These are phyloP conservation scores for Paecilomyces formosus DNA, from an alignment of 2,329 filamentous ascomycete genomes.

Conservation along the genomic window DNA sequence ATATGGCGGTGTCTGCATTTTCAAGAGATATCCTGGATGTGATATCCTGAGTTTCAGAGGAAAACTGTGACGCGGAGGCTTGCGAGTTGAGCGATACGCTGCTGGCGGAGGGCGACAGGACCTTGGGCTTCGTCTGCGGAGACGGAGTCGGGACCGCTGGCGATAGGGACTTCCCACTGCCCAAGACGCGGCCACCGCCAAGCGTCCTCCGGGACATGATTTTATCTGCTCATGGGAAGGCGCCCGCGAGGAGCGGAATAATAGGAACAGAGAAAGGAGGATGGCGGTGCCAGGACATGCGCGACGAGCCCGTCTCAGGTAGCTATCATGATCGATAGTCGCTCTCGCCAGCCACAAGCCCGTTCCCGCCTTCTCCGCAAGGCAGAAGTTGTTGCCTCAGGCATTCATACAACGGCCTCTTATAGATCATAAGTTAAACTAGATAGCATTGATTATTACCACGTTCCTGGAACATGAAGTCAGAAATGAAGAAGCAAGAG, in stretches of 20 bases:
- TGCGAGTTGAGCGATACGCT: constrained; percentile 71
- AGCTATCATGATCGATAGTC: background rate
- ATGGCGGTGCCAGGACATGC: constrained; percentile 3
- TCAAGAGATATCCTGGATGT: constrained; percentile 71
- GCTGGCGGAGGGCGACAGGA: constrained; percentile 60
- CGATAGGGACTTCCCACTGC: constrained; percentile 74
- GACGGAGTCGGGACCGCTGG: constrained; percentile 47
- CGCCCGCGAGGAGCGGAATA: constrained; percentile 8
- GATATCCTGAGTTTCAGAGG: constrained; percentile 68
- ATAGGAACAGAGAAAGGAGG: background rate
- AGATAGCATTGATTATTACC: no score
- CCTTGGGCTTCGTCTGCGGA: constrained; percentile 32
- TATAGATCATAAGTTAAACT: no score
- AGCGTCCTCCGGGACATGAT: constrained; percentile 78
- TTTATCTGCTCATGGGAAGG: constrained; percentile 29
- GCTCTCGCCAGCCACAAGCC: background rate
- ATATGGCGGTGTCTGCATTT: constrained; percentile 45
- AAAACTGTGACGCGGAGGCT: constrained; percentile 62
- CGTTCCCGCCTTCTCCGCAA: background rate
- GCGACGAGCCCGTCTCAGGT: background rate
- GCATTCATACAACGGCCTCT: no score
- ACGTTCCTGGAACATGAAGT: no score
- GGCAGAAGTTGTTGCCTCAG: background rate
- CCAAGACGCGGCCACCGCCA: constrained; percentile 85
- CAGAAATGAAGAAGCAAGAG: no score